Evolutionary conservation across 768 basidiomycete genomes (phyloP), one percentile per base, ranked within the genome.

Genomic region (Hirschioporus abietinus): DNA sequence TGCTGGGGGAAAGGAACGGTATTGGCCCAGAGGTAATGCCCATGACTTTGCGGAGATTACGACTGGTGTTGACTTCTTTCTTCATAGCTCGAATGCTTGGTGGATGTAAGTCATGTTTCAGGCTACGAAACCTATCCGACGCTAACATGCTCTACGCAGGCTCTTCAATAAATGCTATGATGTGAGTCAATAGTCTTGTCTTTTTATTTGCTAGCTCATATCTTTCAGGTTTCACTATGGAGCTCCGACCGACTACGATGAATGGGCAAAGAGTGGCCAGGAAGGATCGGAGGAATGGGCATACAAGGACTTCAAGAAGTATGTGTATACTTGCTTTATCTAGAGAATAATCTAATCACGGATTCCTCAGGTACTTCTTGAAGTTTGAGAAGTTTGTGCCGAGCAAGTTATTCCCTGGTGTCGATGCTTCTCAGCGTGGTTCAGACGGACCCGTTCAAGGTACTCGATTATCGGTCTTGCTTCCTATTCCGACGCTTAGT

Each of bases 211-310:
- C 24, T 34, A 61, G 30, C 30, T 30, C 30, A 30, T 30, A 61
- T 61, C 23, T 15, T 9, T 20, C 63, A 79, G 78, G 59, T 77
- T 72, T 58, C 90, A 91, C 17, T 84, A 83, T 27, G 88, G 88
- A 24, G 80, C 87, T 26, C 88, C 90, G 3, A 83, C 83, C 1
- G 90, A 91, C 71, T 90, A 85, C 65, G 85, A 90, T 69, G 84
- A 90, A 73, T 90, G 87, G 83, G 86, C 83, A 0, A 71, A 74
- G 2, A 81, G 85, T 30, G 77, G 78, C 17, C 74, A 75, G 24
- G 68, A 73, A 63, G 85, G 82, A 7, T 84, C 88, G 52, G 76
- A 82, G 8, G 77, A 80, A 1, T 91, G 90, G 90, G 75, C 82
- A n/a, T 87, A 83, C 80, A 74, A 81, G 52, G 80, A 84, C 36